phyloP scores from a whole-genome alignment of 2,329 filamentous ascomycete species.

The Juglanconis oblonga region DNA sequence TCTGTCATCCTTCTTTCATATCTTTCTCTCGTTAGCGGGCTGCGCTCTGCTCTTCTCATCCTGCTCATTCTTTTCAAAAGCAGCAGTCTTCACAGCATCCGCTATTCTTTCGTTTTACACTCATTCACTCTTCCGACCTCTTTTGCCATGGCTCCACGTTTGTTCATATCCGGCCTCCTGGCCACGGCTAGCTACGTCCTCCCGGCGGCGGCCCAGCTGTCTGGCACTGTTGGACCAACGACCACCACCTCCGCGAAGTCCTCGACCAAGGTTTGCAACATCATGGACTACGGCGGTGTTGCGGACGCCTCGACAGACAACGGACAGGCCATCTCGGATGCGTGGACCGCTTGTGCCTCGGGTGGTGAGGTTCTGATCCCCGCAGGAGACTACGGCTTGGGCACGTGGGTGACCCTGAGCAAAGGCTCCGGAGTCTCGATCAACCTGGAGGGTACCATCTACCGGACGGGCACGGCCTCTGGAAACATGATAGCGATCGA shows the following conservation, averaged over 20 bases:
- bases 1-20: neutral
- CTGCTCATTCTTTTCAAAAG: neutral
- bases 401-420: slow-evolving; percentile 42
- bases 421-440: slow-evolving; percentile 44
- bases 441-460: slow-evolving; percentile 41
- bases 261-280: slow-evolving; percentile 39
- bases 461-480: slow-evolving; percentile 23
- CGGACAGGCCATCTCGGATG: slow-evolving; percentile 25
- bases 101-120: neutral
- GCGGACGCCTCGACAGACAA: slow-evolving; percentile 45
- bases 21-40: neutral
- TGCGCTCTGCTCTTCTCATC: slow-evolving; percentile 2
- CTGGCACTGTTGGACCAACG: slow-evolving; percentile 25
- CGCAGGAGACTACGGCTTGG: slow-evolving; percentile 42
- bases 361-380: slow-evolving; percentile 49
- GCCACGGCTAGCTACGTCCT: slow-evolving; percentile 11
- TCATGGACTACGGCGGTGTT: slow-evolving; percentile 47
- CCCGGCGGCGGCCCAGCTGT: slow-evolving; percentile 23
- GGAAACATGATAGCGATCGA: slow-evolving; percentile 27
- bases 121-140: neutral
- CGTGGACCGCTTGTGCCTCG: slow-evolving; percentile 38
- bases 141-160: slow-evolving; percentile 9
- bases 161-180: slow-evolving; percentile 13
- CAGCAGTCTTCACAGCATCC: neutral
- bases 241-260: slow-evolving; percentile 27